Evolutionary conservation across 164 flowering plant genomes (phyloP).

Genomic region (Berberis vulgaris): DNA sequence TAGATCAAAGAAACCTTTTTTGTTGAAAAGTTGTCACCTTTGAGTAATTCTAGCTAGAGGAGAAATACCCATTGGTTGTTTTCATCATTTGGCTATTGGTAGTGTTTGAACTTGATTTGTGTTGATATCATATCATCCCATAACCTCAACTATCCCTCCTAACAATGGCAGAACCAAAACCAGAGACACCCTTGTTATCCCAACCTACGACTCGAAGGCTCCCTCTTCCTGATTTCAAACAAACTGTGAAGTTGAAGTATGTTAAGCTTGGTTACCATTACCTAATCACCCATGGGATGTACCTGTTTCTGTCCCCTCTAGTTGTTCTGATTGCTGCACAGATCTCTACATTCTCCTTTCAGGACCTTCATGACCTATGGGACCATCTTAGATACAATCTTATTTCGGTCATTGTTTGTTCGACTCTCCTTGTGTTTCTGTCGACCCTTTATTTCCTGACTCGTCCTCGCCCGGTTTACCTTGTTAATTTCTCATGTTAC

Average conservation of each 20-base stretch:
- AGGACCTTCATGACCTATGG: neutral
- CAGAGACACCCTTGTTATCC: neutral
- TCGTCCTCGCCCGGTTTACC: neutral
- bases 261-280: conserved; percentile 1
- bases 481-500: neutral
- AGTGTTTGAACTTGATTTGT: neutral
- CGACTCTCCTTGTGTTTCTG: neutral
- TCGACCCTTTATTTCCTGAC: neutral
- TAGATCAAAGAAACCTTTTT: neutral
- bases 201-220: neutral
- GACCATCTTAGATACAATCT: neutral
- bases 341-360: neutral
- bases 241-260: neutral
- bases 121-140: neutral
- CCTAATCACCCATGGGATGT: neutral
- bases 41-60: neutral
- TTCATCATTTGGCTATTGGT: neutral
- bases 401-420: neutral
- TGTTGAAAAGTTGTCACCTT: neutral
- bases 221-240: neutral
- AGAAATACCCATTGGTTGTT: neutral
- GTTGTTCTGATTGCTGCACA: neutral
- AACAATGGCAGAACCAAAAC: conserved; percentile 2
- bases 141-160: neutral
- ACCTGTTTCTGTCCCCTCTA: neutral